Evolutionary conservation across 768 basidiomycete genomes (phyloP).

Genomic region (Termitomyces sp.): DNA sequence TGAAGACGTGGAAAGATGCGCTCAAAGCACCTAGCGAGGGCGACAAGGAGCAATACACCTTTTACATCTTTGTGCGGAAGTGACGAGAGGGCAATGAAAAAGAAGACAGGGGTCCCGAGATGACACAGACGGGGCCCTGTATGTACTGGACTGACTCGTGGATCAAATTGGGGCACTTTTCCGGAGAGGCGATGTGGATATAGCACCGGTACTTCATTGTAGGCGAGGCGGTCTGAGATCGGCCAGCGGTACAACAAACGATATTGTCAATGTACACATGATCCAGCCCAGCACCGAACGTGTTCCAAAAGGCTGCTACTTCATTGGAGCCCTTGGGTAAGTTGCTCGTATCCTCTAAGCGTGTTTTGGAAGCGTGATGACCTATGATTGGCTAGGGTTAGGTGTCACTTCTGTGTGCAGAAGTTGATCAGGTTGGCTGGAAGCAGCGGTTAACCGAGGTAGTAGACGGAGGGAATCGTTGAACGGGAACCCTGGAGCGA

Average conservation of each 20-base stretch:
- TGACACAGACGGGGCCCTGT: constrained; percentile 44
- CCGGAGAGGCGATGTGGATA: constrained; percentile 45
- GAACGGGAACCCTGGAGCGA: constrained; percentile 46
- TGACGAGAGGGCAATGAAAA: constrained; percentile 5
- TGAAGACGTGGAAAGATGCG: constrained; percentile 8
- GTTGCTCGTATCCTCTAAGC: constrained; percentile 23
- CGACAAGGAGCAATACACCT: constrained; percentile 7
- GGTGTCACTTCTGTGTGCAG: constrained; percentile 40
- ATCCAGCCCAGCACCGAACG: constrained; percentile 13
- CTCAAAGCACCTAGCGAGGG: constrained; percentile 19
- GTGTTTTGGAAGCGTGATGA: constrained; percentile 22
- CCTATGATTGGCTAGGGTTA: constrained; percentile 54
- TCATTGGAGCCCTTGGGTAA: constrained; percentile 16
- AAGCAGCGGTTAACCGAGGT: constrained; percentile 33
- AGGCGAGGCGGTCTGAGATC: constrained; percentile 18
- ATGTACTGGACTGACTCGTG: constrained; percentile 21
- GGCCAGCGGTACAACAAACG: constrained; percentile 4
- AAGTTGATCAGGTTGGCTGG: constrained; percentile 49
- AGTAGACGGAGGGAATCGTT: constrained; percentile 15
- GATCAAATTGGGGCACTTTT: constrained; percentile 32
- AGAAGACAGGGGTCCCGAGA: constrained; percentile 45
- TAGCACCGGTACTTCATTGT: constrained; percentile 32
- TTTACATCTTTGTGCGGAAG: constrained; percentile 23
- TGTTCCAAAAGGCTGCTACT: constrained; percentile 17
- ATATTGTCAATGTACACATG: constrained; percentile 6